Evolutionary conservation across 2,329 filamentous ascomycete species (phyloP).

Genomic region (Scedosporium minutisporum): DNA sequence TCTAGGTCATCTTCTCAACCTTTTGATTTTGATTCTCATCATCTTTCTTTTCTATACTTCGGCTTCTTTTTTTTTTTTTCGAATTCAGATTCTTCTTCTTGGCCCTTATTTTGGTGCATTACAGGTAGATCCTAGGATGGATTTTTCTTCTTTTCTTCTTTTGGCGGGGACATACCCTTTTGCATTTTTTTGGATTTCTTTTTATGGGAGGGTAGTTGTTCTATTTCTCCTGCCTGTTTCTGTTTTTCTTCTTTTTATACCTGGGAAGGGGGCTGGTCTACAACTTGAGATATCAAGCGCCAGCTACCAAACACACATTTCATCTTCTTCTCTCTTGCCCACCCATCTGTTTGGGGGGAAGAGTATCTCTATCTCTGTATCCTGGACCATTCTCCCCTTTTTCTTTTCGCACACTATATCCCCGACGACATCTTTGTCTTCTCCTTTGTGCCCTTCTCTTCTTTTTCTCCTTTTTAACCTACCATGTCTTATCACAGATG

Average conservation of each 20-base stretch:
- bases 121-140: background rate
- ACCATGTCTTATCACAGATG: background rate
- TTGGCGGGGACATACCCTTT: background rate
- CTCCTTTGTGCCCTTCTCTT: background rate
- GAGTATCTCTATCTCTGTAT: too few species aligned
- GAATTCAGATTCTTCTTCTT: background rate
- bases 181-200: too few species aligned
- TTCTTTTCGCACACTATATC: background rate
- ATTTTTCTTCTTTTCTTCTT: background rate
- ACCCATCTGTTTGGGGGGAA: background rate
- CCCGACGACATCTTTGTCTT: background rate
- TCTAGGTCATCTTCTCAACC: background rate
- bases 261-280: too few species aligned
- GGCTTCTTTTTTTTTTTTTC: background rate
- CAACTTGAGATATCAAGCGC: too few species aligned
- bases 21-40: constrained; percentile 1
- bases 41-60: background rate
- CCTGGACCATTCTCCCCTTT: background rate
- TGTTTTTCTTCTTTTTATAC: background rate
- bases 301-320: background rate
- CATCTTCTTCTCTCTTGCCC: background rate
- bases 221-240: background rate
- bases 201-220: too few species aligned
- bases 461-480: background rate
- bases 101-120: constrained; percentile 3